These are phyloP conservation scores for Chenopodium formosanum DNA, from an alignment of 148 eudicot species.

Conservation along the genomic window DNA sequence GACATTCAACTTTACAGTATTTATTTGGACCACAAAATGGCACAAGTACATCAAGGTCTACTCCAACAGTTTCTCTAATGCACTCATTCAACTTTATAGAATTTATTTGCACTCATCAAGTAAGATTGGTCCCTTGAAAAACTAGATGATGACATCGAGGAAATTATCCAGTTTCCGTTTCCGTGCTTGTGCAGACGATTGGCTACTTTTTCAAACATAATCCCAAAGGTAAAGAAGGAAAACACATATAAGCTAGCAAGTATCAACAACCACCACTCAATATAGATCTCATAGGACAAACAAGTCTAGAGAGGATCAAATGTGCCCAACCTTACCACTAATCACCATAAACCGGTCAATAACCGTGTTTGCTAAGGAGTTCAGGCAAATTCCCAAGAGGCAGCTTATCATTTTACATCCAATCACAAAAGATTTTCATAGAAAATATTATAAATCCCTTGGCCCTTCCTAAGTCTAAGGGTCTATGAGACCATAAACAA, in stretches of 20 bases:
- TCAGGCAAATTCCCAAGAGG: slow-evolving; percentile 6
- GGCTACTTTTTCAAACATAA: not conserved
- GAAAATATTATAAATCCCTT: not conserved
- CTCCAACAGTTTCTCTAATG: not conserved
- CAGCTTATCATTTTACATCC: not conserved
- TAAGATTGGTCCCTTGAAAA: not conserved
- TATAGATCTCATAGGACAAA: not conserved
- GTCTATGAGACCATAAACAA: not conserved
- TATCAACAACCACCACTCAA: not conserved
- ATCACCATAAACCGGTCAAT: not conserved
- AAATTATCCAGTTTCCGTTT: not conserved
- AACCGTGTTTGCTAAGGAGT: not conserved
- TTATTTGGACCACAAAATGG: not conserved
- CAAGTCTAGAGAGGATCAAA: not conserved
- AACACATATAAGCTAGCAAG: not conserved
- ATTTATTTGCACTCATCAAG: slow-evolving; percentile 1
- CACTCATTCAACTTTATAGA: not conserved
- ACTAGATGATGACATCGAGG: not conserved
- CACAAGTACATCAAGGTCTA: not conserved
- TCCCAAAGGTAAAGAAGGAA: not conserved
- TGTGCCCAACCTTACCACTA: not conserved
- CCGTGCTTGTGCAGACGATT: not conserved
- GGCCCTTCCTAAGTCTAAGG: not conserved
- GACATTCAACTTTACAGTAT: slow-evolving; percentile 6
- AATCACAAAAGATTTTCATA: not conserved